Percentiles rank a stretch among this genome's conserved stretches.
phyloP scores from a whole-genome alignment of 331 rosid genomes.

The Spiraea crenata region DNA sequence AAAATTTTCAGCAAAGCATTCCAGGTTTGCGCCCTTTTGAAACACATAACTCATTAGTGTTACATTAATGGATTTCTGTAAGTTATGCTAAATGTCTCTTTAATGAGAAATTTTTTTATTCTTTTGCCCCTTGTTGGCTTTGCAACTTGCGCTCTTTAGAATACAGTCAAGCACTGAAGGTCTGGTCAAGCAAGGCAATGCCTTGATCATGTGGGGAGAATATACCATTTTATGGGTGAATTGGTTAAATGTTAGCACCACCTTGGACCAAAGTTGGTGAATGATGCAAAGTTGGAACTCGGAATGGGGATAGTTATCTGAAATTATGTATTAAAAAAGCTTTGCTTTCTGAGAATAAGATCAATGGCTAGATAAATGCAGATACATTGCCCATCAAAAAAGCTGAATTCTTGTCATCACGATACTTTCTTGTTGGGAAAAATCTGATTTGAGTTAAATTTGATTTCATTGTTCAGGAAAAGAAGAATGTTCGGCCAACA shows the following conservation, averaged over 20 bases:
- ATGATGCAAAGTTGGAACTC: conserved; percentile 9
- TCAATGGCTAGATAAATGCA: not conserved
- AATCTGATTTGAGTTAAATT: conserved; percentile 16
- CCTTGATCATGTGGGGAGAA: not conserved
- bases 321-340: not conserved
- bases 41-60: not conserved
- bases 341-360: not conserved
- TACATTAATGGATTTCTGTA: not conserved
- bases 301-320: not conserved
- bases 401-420: not conserved
- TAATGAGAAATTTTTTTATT: not conserved
- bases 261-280: not conserved
- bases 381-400: not conserved
- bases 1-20: conserved; percentile 44
- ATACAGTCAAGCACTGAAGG: not conserved
- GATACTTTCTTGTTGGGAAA: not conserved
- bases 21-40: conserved; percentile 29
- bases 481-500: conserved; percentile 47
- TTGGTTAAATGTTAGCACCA: not conserved
- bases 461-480: conserved; percentile 32
- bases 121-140: not conserved
- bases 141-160: not conserved
- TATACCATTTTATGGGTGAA: not conserved
- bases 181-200: not conserved
- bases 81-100: not conserved